Conservation (phyloP, 805 yeast genomes). For the Candida coquimbonensis region DNA sequence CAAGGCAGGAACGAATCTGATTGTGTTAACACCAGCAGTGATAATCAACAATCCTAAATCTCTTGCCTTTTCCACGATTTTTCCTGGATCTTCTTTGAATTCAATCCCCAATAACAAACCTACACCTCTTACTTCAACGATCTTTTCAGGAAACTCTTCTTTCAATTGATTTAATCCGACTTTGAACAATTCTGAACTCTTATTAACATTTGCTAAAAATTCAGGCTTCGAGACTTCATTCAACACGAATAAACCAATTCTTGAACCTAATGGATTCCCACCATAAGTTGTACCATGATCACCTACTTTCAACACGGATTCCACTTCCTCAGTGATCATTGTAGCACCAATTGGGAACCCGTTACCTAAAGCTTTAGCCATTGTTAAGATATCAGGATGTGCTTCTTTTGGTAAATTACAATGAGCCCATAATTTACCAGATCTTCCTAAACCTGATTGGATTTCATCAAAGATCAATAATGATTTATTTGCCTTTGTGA, state of each 20-base stretch:
- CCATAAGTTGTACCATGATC: conserved; percentile 99
- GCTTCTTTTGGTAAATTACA: conserved; percentile 64
- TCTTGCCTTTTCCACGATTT: conserved; percentile 61
- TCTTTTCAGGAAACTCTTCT: conserved; percentile 50
- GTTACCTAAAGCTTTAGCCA: conserved; percentile 95
- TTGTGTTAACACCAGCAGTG: conserved; percentile 87
- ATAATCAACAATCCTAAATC: conserved; percentile 78
- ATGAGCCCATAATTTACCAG: conserved; percentile 94
- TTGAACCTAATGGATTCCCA: conserved; percentile 89
- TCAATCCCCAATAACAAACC: conserved; percentile 86
- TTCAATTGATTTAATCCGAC: conserved; percentile 43
- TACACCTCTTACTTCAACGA: conserved; percentile 73
- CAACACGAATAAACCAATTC: conserved; percentile 73
- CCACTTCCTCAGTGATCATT: conserved; percentile 75
- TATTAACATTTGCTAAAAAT: conserved; percentile 54
- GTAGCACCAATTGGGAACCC: conserved; percentile 97
- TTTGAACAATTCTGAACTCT: conserved; percentile 51
- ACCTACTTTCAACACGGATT: conserved; percentile 68
- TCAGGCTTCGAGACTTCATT: conserved; percentile 53
- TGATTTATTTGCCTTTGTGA: conserved; percentile 65
- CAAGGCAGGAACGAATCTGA: conserved; percentile 89
- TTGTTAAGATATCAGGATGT: conserved; percentile 89
- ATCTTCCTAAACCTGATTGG: conserved; percentile 93
- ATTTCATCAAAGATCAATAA: conserved; percentile 89
- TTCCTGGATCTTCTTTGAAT: conserved; percentile 55